A percentile compares a stretch with the other conserved stretches of the same genome.
Evolutionary conservation across 768 basidiomycete genomes (phyloP).

Genomic region (Kwoniella europaea): DNA sequence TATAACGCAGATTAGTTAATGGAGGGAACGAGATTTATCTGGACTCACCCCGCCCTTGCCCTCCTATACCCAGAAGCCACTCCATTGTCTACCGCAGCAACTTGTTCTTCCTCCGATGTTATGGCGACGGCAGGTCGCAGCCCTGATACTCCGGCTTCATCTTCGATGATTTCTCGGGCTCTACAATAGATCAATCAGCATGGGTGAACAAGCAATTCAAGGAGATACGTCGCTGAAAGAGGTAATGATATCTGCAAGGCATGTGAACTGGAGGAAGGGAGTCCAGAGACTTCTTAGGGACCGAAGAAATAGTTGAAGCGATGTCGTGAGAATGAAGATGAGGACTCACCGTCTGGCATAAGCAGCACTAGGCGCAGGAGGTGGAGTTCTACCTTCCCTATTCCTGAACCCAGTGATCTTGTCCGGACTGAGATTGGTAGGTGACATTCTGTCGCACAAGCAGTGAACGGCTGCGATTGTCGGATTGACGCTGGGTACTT

Average conservation of each 20-base stretch:
- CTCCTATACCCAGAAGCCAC: slow-evolving; percentile 74
- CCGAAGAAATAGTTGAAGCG: background rate
- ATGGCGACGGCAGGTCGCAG: slow-evolving; percentile 66
- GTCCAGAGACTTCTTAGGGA: background rate
- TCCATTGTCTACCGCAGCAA: slow-evolving; percentile 60
- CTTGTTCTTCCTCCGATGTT: slow-evolving; percentile 52
- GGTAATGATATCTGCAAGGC: no score
- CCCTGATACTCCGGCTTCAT: slow-evolving; percentile 78
- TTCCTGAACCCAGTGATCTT: slow-evolving; percentile 8
- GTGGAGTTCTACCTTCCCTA: slow-evolving; percentile 45
- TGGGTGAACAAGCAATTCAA: background rate
- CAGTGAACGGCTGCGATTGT: background rate
- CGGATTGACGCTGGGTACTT: no score
- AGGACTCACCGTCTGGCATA: slow-evolving; percentile 37
- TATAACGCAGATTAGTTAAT: background rate
- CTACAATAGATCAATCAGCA: slow-evolving; percentile 59
- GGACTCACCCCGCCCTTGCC: slow-evolving; percentile 79
- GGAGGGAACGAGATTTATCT: background rate
- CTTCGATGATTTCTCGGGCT: slow-evolving; percentile 81
- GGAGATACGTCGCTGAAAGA: no score
- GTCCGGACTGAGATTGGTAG: slow-evolving; percentile 27
- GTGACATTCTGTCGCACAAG: slow-evolving; percentile 5
- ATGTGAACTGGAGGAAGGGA: background rate
- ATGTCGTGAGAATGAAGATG: slow-evolving; percentile 12
- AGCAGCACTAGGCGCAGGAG: slow-evolving; percentile 48